Conservation (phyloP, 768 basidiomycete genomes). For the Rhodocollybia butyracea region DNA sequence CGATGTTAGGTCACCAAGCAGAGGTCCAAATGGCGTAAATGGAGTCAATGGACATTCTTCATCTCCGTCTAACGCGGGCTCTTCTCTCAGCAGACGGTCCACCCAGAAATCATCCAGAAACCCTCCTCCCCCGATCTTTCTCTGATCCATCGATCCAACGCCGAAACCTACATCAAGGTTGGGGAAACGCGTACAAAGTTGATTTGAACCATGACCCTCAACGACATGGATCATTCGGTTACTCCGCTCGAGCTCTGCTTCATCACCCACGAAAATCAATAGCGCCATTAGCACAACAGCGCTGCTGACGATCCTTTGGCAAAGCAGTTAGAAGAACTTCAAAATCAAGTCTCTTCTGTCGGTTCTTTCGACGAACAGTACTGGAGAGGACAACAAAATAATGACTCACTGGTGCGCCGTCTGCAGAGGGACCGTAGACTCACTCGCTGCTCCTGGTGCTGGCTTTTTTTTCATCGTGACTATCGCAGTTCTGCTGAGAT, state of each 20-base stretch:
- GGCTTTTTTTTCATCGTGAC: constrained; percentile 44
- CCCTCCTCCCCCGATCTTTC: constrained; percentile 34
- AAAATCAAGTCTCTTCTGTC: constrained; percentile 40
- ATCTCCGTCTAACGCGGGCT: not conserved
- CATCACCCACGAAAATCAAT: constrained; percentile 26
- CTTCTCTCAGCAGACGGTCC: constrained; percentile 19
- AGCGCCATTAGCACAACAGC: constrained; percentile 21
- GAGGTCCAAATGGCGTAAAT: constrained; percentile 21
- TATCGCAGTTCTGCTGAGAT: constrained; percentile 74
- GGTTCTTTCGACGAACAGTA: constrained; percentile 47
- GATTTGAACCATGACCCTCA: constrained; percentile 69
- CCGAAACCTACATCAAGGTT: constrained; percentile 68
- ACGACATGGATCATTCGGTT: constrained; percentile 16
- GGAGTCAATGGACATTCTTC: constrained; percentile 20
- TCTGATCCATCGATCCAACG: constrained; percentile 62
- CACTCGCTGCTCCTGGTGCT: constrained; percentile 12
- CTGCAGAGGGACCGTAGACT: constrained; percentile 10
- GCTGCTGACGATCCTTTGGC: constrained; percentile 57
- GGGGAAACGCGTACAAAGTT: constrained; percentile 67
- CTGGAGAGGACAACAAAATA: constrained; percentile 17
- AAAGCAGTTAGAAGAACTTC: constrained; percentile 61
- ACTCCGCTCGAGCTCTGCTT: constrained; percentile 24
- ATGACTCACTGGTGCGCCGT: not conserved
- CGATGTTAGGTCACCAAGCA: constrained; percentile 26
- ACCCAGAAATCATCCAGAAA: constrained; percentile 22